A percentile compares a stretch with the other conserved stretches of the same genome.
These are phyloP conservation scores for Penicillium robsamsonii DNA, from an alignment of 495 filamentous ascomycete species.

Conservation along the genomic window DNA sequence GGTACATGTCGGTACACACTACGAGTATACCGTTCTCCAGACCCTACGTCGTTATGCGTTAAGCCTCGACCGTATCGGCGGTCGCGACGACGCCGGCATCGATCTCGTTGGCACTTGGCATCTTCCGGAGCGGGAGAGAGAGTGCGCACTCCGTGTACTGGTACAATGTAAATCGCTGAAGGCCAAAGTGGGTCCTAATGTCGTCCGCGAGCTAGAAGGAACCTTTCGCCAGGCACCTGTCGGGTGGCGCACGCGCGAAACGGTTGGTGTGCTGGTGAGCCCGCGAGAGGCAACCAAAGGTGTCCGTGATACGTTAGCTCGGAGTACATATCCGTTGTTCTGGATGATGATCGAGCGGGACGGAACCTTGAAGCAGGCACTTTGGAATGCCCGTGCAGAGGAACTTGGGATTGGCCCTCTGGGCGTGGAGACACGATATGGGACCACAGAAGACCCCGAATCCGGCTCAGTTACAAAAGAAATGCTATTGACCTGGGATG, in stretches of 20 bases:
- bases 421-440: conserved; percentile 58
- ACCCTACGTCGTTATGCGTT: conserved; percentile 64
- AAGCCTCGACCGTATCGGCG: conserved; percentile 68
- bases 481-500: conserved; percentile 58
- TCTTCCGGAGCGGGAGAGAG: conserved; percentile 45
- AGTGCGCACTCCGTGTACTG: conserved; percentile 58
- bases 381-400: conserved; percentile 54
- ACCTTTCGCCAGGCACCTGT: conserved; percentile 67
- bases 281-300: conserved; percentile 55
- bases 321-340: conserved; percentile 64
- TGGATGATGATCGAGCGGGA: conserved; percentile 51
- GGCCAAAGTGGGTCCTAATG: conserved; percentile 56
- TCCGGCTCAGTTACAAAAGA: conserved; percentile 23
- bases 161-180: conserved; percentile 78
- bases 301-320: conserved; percentile 62
- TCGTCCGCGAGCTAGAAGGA: conserved; percentile 84
- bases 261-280: conserved; percentile 64
- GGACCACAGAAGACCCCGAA: conserved; percentile 8
- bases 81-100: conserved; percentile 72
- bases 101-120: conserved; percentile 83
- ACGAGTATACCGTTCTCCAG: conserved; percentile 71
- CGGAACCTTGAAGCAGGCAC: conserved; percentile 36
- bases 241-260: conserved; percentile 59
- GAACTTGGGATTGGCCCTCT: conserved; percentile 62
- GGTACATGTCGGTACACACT: conserved; percentile 51